Percentiles rank a stretch among this genome's conserved stretches.
Evolutionary conservation across 2,329 filamentous ascomycete genomes (phyloP).

Genomic region (Ascochyta rabiei): DNA sequence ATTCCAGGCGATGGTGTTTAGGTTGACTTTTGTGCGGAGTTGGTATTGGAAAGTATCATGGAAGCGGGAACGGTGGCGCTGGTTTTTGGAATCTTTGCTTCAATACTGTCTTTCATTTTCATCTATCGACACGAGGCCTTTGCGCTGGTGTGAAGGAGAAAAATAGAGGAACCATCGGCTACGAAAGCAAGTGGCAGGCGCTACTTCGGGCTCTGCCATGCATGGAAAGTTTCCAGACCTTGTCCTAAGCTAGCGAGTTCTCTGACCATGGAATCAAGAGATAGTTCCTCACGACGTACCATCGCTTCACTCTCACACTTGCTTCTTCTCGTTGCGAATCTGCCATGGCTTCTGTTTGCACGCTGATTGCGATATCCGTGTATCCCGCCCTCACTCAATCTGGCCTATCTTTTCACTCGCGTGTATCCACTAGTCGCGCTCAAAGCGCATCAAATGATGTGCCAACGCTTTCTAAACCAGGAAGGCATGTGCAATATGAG

Average conservation of each 20-base stretch:
- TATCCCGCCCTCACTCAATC: background rate
- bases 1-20: background rate
- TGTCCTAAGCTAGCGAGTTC: background rate
- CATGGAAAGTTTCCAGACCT: conserved; percentile 1
- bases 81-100: background rate
- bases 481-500: background rate
- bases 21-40: background rate
- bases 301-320: background rate
- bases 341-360: background rate
- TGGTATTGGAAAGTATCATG: background rate
- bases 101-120: background rate
- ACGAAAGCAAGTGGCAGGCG: background rate
- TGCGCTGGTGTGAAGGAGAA: conserved; percentile 1
- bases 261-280: background rate
- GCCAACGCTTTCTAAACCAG: background rate
- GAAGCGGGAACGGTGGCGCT: background rate
- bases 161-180: background rate
- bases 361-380: background rate
- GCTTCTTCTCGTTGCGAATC: background rate
- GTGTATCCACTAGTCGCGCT: background rate
- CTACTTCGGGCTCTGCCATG: background rate
- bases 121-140: background rate
- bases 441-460: background rate
- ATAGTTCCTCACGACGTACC: background rate
- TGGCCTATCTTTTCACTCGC: background rate